Conservation (phyloP, 2,329 filamentous ascomycete species). For the Diplodia intermedia region DNA sequence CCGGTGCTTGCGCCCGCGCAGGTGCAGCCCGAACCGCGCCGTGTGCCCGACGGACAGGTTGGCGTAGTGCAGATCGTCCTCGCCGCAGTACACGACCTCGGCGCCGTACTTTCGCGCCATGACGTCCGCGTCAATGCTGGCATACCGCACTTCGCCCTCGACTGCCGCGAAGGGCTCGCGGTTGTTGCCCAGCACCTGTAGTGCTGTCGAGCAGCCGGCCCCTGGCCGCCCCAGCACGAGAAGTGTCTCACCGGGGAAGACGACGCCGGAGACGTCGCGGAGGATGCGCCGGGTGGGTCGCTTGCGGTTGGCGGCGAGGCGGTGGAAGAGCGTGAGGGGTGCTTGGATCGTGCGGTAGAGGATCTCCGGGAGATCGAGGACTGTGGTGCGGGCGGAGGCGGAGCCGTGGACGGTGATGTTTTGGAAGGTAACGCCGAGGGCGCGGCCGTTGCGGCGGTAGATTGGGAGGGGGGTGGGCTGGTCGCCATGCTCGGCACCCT, state of each 20-base stretch:
- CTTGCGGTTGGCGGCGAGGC: constrained; percentile 48
- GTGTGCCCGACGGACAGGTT: constrained; percentile 77
- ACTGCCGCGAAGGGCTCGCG: constrained; percentile 65
- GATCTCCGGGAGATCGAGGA: constrained; percentile 62
- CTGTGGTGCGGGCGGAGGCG: constrained; percentile 66
- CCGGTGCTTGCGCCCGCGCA: constrained; percentile 64
- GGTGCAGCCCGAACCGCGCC: constrained; percentile 71
- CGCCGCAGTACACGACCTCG: constrained; percentile 75
- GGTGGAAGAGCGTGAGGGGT: constrained; percentile 43
- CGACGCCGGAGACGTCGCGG: constrained; percentile 69
- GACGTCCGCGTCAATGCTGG: constrained; percentile 35
- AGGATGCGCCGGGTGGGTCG: constrained; percentile 69
- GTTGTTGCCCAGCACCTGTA: constrained; percentile 72
- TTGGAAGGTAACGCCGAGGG: constrained; percentile 71
- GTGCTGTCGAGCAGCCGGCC: constrained; percentile 72
- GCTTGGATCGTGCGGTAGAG: constrained; percentile 59
- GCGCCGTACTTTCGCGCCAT: constrained; percentile 64
- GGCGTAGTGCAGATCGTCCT: constrained; percentile 78
- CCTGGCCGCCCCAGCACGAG: constrained; percentile 73
- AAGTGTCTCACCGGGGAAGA: constrained; percentile 76
- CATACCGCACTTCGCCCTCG: constrained; percentile 61
- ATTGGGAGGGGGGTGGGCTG: background rate
- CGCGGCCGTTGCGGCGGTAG: background rate
- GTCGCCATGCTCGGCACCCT: background rate
- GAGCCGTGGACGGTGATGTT: constrained; percentile 69